These are phyloP conservation scores for Chaetomium cochliodes DNA, from an alignment of 495 filamentous ascomycete genomes.

Conservation along the genomic window DNA sequence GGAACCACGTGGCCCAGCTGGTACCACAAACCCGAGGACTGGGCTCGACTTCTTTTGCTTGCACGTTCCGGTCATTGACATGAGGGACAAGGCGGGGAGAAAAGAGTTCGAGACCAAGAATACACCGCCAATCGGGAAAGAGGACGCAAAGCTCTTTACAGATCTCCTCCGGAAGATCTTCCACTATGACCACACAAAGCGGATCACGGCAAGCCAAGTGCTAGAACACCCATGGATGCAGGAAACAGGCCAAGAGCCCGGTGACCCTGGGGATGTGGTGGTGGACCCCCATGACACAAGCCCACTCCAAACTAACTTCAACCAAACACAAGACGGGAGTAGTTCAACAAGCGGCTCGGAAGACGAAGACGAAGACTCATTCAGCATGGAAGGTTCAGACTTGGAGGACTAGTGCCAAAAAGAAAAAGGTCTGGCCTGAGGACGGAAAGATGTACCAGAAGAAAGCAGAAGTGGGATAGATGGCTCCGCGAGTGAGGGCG, in stretches of 20 bases:
- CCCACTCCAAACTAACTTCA: neutral
- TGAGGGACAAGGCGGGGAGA: neutral
- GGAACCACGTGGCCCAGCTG: neutral
- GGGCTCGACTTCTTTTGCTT: constrained; percentile 13
- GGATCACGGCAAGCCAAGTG: constrained; percentile 9
- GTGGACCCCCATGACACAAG: neutral
- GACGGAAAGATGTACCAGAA: no score
- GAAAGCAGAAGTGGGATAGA: no score
- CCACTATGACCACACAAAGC: constrained; percentile 8
- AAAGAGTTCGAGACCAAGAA: constrained; percentile 4
- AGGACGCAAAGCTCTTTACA: constrained; percentile 11
- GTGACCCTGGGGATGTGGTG: neutral
- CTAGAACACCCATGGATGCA: constrained; percentile 12
- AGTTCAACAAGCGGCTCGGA: no score
- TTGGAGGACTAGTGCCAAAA: neutral
- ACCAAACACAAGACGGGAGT: neutral
- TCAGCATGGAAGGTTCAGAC: neutral
- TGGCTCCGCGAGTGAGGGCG: no score
- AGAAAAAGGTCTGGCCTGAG: no score
- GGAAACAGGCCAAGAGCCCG: neutral
- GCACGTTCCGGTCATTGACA: neutral
- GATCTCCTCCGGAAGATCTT: constrained; percentile 12
- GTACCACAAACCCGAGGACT: neutral
- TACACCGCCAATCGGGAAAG: constrained; percentile 1
- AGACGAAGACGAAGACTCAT: no score